A percentile compares a stretch with the other conserved stretches of the same genome.
These are phyloP conservation scores for Phytophthora rubi DNA, from an alignment of 352 stramenopile species.

Conservation along the genomic window DNA sequence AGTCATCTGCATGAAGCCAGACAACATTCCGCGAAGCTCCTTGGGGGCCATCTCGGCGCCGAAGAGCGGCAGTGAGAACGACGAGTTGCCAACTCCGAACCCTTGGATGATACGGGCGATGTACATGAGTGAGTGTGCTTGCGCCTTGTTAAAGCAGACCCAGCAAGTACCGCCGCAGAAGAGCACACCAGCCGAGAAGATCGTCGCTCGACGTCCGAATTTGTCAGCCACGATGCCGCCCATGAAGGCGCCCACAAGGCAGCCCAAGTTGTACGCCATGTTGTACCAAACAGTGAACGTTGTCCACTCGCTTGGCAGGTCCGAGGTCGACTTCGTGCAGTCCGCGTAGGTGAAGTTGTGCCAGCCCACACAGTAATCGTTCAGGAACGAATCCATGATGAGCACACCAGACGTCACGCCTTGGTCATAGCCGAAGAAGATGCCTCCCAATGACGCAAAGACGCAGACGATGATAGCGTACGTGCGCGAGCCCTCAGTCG, in stretches of 20 bases:
- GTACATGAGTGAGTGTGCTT: slow-evolving; percentile 32
- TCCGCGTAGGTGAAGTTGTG: slow-evolving; percentile 37
- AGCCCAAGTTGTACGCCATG: slow-evolving; percentile 45
- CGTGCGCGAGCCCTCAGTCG: slow-evolving; percentile 39
- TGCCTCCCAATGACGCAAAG: slow-evolving; percentile 33
- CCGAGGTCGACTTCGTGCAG: slow-evolving; percentile 24
- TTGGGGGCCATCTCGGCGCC: slow-evolving; percentile 45
- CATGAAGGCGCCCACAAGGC: slow-evolving; percentile 39
- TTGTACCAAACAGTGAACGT: slow-evolving; percentile 48
- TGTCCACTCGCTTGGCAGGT: slow-evolving; percentile 38
- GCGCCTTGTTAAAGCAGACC: slow-evolving; percentile 36
- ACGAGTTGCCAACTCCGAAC: slow-evolving; percentile 46
- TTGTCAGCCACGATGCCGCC: slow-evolving; percentile 40
- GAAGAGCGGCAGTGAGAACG: slow-evolving; percentile 45
- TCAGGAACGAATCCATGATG: slow-evolving; percentile 54
- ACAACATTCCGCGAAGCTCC: slow-evolving; percentile 42
- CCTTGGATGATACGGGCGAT: slow-evolving; percentile 42
- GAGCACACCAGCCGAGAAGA: slow-evolving; percentile 42
- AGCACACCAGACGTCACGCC: slow-evolving; percentile 45
- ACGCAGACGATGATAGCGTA: slow-evolving; percentile 46
- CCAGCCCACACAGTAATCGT: slow-evolving; percentile 45
- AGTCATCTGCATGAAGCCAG: slow-evolving; percentile 51
- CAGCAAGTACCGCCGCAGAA: slow-evolving; percentile 38
- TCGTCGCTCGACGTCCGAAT: slow-evolving; percentile 38
- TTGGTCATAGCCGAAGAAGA: slow-evolving; percentile 46